Conservation (phyloP, 2,329 filamentous ascomycete species). For the Hypoxylon sp. region DNA sequence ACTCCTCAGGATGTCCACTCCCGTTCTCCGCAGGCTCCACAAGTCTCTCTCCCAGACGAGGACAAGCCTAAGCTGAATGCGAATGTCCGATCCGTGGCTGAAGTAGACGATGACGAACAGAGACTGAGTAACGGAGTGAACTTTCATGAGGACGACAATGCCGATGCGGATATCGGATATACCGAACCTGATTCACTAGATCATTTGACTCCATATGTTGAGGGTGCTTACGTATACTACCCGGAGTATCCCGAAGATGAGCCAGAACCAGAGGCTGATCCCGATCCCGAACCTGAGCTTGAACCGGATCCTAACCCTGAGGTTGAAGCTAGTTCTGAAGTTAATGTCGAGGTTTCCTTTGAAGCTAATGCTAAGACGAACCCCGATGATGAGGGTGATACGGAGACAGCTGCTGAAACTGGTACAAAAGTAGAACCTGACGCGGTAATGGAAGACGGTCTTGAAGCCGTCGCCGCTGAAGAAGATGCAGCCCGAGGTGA, state of each 20-base stretch:
- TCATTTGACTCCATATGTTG: slow-evolving; percentile 53
- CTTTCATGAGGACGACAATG: background rate
- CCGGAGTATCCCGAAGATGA: slow-evolving; percentile 46
- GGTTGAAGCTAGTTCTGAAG: slow-evolving; percentile 48
- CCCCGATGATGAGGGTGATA: slow-evolving; percentile 35
- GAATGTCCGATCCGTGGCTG: background rate
- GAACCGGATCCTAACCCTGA: slow-evolving; percentile 50
- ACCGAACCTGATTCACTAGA: slow-evolving; percentile 39
- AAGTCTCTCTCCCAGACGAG: background rate
- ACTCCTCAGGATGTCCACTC: slow-evolving; percentile 8
- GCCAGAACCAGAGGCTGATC: slow-evolving; percentile 32
- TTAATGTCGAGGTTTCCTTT: slow-evolving; percentile 39
- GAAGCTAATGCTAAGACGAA: background rate
- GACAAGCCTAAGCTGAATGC: background rate
- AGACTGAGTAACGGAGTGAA: slow-evolving; percentile 10
- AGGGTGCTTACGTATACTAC: slow-evolving; percentile 46
- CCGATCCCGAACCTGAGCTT: slow-evolving; percentile 33
- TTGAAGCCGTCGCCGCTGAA: slow-evolving; percentile 47
- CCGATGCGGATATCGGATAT: slow-evolving; percentile 18
- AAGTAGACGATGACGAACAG: slow-evolving; percentile 5
- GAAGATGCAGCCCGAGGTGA: slow-evolving; percentile 49
- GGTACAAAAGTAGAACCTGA: slow-evolving; percentile 37
- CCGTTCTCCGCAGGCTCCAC: background rate
- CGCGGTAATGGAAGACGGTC: slow-evolving; percentile 17
- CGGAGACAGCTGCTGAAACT: slow-evolving; percentile 11